These are phyloP conservation scores for Dimargaris cristalligena DNA, from an alignment of 192 early-diverging fungal genomes.

Conservation along the genomic window DNA sequence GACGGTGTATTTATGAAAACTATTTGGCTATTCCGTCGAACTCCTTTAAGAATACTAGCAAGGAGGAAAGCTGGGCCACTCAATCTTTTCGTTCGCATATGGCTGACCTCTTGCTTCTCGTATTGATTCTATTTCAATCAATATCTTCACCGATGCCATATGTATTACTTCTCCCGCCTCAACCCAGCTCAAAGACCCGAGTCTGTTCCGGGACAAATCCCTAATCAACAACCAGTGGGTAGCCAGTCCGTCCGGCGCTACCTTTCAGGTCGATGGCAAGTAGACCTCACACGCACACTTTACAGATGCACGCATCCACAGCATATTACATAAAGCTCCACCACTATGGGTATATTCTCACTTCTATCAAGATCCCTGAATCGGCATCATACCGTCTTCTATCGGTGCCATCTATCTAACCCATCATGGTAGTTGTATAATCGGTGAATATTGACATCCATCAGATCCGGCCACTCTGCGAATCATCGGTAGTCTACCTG, in stretches of 20 bases:
- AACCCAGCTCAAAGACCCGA: conserved; percentile 37
- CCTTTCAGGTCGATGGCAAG: conserved; percentile 36
- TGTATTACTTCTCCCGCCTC: not conserved
- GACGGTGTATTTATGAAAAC: too few species aligned
- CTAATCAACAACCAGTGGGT: conserved; percentile 47
- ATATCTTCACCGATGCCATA: too few species aligned
- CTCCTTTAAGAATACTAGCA: too few species aligned
- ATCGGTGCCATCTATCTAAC: not conserved
- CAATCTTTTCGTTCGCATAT: too few species aligned
- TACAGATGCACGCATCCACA: not conserved
- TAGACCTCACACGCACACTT: too few species aligned
- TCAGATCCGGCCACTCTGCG: conserved; percentile 44
- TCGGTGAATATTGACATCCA: not conserved
- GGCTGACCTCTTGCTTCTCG: too few species aligned
- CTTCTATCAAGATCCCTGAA: not conserved
- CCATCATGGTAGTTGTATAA: too few species aligned
- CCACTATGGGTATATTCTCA: not conserved
- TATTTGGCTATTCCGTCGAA: too few species aligned
- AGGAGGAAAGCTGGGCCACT: too few species aligned
- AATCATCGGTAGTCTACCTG: conserved; percentile 41
- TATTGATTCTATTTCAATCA: too few species aligned
- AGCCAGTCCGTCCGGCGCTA: conserved; percentile 20
- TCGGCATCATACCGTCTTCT: not conserved
- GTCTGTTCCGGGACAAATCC: conserved; percentile 31
- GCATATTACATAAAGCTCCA: not conserved